Percentiles rank a stretch among this genome's conserved stretches.
Conservation (phyloP, 2,329 filamentous ascomycete species). For the Cladosporium oxysporum region DNA sequence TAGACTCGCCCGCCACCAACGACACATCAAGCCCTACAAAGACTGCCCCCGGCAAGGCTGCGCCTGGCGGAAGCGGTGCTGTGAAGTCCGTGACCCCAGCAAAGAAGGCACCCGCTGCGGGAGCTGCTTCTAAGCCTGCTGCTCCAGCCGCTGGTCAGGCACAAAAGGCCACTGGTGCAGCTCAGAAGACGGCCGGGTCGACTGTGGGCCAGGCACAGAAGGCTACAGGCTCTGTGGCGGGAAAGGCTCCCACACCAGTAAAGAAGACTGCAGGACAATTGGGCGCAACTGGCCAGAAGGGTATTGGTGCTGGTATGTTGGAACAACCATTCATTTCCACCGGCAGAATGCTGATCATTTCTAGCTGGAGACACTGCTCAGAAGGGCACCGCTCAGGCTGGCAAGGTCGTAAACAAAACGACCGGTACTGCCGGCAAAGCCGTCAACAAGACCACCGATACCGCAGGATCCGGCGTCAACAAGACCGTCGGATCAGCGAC, state of each 20-base stretch:
- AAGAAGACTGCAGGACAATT: conserved; percentile 27
- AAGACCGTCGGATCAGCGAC: conserved; percentile 32
- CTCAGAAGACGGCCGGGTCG: conserved; percentile 10
- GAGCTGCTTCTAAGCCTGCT: conserved; percentile 3
- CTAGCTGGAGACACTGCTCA: conserved; percentile 23
- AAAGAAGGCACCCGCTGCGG: conserved; percentile 4
- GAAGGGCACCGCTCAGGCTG: conserved; percentile 28
- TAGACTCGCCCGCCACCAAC: conserved; percentile 11
- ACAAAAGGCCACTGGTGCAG: conserved; percentile 11
- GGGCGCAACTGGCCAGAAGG: conserved; percentile 13
- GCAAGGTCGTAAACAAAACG: conserved; percentile 33
- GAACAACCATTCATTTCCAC: no score
- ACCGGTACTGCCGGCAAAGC: conserved; percentile 28
- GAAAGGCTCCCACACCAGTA: conserved; percentile 22
- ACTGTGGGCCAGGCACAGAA: conserved; percentile 15
- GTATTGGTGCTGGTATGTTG: conserved; percentile 9
- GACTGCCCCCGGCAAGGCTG: conserved; percentile 17
- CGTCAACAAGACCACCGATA: conserved; percentile 33
- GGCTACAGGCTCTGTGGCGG: conserved; percentile 14
- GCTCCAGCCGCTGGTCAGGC: conserved; percentile 4
- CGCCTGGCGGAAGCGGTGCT: conserved; percentile 11
- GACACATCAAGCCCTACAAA: conserved; percentile 25
- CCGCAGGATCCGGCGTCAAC: conserved; percentile 28
- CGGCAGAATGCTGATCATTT: not conserved
- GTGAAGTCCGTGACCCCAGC: conserved; percentile 7